phyloP scores from a whole-genome alignment of 257 asterid genomes.

The Nemophila menziesii region DNA sequence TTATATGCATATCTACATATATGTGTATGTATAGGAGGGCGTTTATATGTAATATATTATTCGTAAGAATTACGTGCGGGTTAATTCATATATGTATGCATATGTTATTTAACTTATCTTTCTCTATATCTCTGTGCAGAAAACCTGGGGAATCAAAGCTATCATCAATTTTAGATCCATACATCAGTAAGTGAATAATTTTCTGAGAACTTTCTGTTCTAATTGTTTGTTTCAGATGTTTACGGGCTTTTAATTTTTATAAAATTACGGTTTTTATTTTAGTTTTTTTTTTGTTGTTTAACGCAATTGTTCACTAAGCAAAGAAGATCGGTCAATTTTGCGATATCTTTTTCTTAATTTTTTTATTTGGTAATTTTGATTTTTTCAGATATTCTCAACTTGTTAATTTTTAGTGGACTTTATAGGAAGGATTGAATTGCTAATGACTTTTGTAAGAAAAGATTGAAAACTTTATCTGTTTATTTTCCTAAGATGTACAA shows the following conservation, averaged over 20 bases:
- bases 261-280: too few species aligned
- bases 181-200: background rate
- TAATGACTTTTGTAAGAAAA: background rate
- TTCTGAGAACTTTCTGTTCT: background rate
- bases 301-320: background rate
- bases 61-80: too few species aligned
- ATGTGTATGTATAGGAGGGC: background rate
- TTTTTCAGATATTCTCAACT: too few species aligned
- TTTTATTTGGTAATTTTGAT: background rate
- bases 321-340: background rate
- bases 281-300: too few species aligned
- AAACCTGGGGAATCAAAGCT: too few species aligned
- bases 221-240: background rate
- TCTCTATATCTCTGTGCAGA: too few species aligned
- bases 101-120: too few species aligned
- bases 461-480: background rate
- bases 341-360: background rate
- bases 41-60: too few species aligned
- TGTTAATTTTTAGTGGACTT: background rate
- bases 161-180: background rate
- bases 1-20: too few species aligned
- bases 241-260: background rate
- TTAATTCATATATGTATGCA: too few species aligned
- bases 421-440: background rate
- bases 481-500: background rate